Conservation (phyloP, 306 rosid species). For the Aeschynomene evenia region DNA sequence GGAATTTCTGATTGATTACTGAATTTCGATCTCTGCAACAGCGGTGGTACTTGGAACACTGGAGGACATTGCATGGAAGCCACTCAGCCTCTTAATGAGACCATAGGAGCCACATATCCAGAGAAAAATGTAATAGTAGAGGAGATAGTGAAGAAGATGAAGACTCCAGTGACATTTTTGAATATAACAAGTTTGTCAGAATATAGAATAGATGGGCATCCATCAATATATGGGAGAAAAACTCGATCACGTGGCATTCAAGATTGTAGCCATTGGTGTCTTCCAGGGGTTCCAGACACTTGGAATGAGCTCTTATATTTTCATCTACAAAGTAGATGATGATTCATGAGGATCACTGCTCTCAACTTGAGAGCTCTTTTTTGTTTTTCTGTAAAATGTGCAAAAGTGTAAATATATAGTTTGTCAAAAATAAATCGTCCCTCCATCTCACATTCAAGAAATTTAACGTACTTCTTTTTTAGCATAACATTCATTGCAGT, state of each 20-base stretch:
- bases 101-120: conserved; percentile 25
- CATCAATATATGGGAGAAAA: conserved; percentile 70
- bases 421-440: conserved; percentile 20
- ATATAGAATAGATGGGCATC: conserved; percentile 81
- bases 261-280: conserved; percentile 99
- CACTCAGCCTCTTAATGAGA: conserved; percentile 54
- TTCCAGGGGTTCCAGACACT: conserved; percentile 90
- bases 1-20: conserved; percentile 18
- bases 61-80: conserved; percentile 90
- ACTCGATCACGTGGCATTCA: conserved; percentile 40
- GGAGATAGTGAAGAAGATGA: conserved; percentile 69
- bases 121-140: conserved; percentile 63
- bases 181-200: conserved; percentile 72
- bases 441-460: neutral
- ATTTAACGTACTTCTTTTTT: neutral
- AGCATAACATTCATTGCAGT: neutral
- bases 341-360: conserved; percentile 9
- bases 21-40: conserved; percentile 35
- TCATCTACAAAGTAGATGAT: conserved; percentile 48
- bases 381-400: conserved; percentile 10
- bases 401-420: neutral
- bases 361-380: conserved; percentile 6
- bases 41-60: conserved; percentile 90
- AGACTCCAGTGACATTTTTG: conserved; percentile 68
- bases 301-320: conserved; percentile 79